A percentile compares a stretch with the other conserved stretches of the same genome.
Evolutionary conservation across 1,139 yeast genomes (phyloP).

Genomic region (Yamadazyma sp.): DNA sequence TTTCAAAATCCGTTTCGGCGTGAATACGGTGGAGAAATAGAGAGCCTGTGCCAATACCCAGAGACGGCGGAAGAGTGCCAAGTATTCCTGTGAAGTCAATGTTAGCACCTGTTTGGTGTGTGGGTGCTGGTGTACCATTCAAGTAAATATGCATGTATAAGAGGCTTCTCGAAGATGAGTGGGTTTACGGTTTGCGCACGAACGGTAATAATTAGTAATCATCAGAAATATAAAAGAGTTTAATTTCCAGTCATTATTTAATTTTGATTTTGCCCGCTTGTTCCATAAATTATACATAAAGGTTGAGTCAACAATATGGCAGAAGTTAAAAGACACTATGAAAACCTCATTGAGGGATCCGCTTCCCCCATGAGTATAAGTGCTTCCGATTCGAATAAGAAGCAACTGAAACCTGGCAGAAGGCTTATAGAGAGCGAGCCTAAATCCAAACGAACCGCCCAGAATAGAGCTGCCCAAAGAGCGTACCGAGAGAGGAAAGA

Average conservation of each 20-base stretch:
- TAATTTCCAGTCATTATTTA: background rate
- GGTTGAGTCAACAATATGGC: conserved; percentile 19
- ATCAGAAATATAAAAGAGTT: conserved; percentile 15
- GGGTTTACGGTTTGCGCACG: background rate
- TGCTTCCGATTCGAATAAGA: conserved; percentile 28
- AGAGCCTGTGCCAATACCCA: no score
- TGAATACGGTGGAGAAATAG: no score
- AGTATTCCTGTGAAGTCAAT: no score
- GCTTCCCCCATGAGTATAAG: conserved; percentile 1
- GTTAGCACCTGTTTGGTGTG: no score
- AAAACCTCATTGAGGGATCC: conserved; percentile 17
- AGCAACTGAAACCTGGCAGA: conserved; percentile 52
- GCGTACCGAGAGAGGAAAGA: conserved; percentile 96
- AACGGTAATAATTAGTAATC: conserved; percentile 2
- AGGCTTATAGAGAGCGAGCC: conserved; percentile 82
- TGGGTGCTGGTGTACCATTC: no score
- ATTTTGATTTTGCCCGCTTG: background rate
- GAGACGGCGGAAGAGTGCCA: no score
- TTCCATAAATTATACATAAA: background rate
- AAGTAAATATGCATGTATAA: no score
- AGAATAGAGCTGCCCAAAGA: conserved; percentile 95
- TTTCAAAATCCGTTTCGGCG: no score
- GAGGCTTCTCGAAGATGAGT: no score
- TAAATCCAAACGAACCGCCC: conserved; percentile 86
- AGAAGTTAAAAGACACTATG: conserved; percentile 36